Evolutionary conservation across 2,329 filamentous ascomycete species (phyloP), one percentile per base, ranked within the genome.

Genomic region (Colletotrichum siamense): DNA sequence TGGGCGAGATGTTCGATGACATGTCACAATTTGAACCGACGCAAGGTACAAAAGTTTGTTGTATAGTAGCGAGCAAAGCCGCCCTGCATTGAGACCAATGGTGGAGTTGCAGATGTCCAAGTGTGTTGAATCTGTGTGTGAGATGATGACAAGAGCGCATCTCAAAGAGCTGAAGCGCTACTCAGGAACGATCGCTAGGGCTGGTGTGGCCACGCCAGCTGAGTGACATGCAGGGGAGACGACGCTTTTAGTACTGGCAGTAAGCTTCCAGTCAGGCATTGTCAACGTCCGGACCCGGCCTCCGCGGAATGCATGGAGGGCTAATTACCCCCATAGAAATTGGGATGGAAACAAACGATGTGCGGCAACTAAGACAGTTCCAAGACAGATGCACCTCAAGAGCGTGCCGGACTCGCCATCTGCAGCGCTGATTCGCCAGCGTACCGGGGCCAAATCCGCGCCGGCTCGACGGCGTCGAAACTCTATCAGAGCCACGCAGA

Each of bases 131-230:
- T 34, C 0, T 39, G 39, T 30, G 28, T 62, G 59, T 22, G 7
- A 22, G 26, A 13, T 59, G 55, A 59, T 18, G 55, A 59, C 44
- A 52, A 22, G 44, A 30, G 55, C 26, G 24, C n/a, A 26, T 30
- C 55, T 59, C 55, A 26, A n/a, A 59, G 22, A 12, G 16, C 55
- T n/a, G 61, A 63, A 36, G 30, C 26, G 30, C 28, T 63, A 34
- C 8, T 63, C 16, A 16, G 24, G 64, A 32, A 32, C 28, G 15
- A 9, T 16, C 13, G 39, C 26, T 52, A 44, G 26, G 22, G 18
- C 32, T 72, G 61, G 68, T 66, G 68, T 71, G 69, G 62, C 36
- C 61, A 72, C 30, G 44, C 55, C 8, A 76, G 55, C 32, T 59
- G 64, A 30, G 28, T 3, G 28, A 32, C 12, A 7, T 15, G 34